Evolutionary conservation across 2,329 filamentous ascomycete genomes (phyloP).

Genomic region (Xylaria sp.): DNA sequence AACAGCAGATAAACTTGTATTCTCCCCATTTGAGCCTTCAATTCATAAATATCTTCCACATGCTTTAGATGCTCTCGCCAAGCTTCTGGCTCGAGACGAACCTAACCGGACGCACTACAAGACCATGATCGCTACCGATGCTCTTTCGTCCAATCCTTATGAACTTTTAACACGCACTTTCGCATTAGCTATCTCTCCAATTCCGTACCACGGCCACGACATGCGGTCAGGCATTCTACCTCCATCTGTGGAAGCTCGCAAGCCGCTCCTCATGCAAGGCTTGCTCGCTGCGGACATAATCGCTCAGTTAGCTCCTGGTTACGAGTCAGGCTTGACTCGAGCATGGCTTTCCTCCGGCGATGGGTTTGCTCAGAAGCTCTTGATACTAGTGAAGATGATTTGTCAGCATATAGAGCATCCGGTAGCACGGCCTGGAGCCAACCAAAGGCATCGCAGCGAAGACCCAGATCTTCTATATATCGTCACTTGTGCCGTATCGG

Average conservation of each 20-base stretch:
- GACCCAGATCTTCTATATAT: conserved; percentile 70
- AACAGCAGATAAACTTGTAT: conserved; percentile 71
- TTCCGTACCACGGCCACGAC: conserved; percentile 73
- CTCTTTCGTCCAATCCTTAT: conserved; percentile 70
- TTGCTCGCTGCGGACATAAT: conserved; percentile 91
- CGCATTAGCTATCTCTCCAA: conserved; percentile 83
- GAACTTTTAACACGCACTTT: conserved; percentile 90
- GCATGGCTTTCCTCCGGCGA: conserved; percentile 87
- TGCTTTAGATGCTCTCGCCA: conserved; percentile 90
- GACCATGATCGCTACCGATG: conserved; percentile 80
- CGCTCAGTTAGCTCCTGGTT: conserved; percentile 75
- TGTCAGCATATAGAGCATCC: conserved; percentile 70
- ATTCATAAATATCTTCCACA: conserved; percentile 89
- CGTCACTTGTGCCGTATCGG: conserved; percentile 73
- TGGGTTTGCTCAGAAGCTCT: conserved; percentile 83
- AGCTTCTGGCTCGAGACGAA: conserved; percentile 90
- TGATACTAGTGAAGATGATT: conserved; percentile 78
- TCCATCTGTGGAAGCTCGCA: conserved; percentile 81
- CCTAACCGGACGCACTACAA: conserved; percentile 90
- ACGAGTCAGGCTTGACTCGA: conserved; percentile 78
- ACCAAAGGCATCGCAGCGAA: conserved; percentile 52
- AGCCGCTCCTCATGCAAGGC: conserved; percentile 91
- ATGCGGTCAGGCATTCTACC: conserved; percentile 70
- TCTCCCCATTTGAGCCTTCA: conserved; percentile 81
- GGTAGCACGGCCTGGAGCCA: conserved; percentile 53